phyloP scores from a whole-genome alignment of 257 asterid genomes.

The Oldenlandia corymbosa region DNA sequence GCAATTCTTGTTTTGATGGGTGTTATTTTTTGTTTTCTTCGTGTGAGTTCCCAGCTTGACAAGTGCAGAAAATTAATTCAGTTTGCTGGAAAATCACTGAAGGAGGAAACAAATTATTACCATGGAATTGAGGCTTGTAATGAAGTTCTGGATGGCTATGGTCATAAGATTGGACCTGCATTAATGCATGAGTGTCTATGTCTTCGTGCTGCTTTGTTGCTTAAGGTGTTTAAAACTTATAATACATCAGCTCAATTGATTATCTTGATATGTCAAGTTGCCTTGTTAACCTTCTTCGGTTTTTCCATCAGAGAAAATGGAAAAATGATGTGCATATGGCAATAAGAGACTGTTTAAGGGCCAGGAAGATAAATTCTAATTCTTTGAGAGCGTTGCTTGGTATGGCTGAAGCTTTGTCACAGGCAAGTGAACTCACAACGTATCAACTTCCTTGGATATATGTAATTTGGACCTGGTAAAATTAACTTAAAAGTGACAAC shows the following conservation, averaged over 20 bases:
- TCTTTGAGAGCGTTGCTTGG: conserved; percentile 70
- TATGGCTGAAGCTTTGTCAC: conserved; percentile 71
- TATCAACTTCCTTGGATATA: neutral
- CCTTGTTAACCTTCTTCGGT: conserved; percentile 1
- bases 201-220: conserved; percentile 80
- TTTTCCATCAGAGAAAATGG: conserved; percentile 70
- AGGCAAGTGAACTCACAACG: conserved; percentile 37
- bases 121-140: conserved; percentile 88
- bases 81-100: conserved; percentile 59
- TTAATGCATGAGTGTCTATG: conserved; percentile 75
- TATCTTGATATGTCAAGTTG: neutral
- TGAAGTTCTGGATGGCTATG: conserved; percentile 76
- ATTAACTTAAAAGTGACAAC: neutral
- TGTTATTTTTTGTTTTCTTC: conserved; percentile 13
- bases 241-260: neutral
- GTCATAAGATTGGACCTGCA: conserved; percentile 56
- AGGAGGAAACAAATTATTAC: conserved; percentile 53
- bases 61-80: conserved; percentile 77
- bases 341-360: conserved; percentile 77
- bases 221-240: conserved; percentile 50
- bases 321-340: conserved; percentile 84
- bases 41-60: conserved; percentile 41
- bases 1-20: conserved; percentile 19
- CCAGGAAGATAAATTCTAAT: conserved; percentile 59
- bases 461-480: neutral